Evolutionary conservation across 495 filamentous ascomycete genomes (phyloP).

Genomic region (Sabuloglossum arenarium): DNA sequence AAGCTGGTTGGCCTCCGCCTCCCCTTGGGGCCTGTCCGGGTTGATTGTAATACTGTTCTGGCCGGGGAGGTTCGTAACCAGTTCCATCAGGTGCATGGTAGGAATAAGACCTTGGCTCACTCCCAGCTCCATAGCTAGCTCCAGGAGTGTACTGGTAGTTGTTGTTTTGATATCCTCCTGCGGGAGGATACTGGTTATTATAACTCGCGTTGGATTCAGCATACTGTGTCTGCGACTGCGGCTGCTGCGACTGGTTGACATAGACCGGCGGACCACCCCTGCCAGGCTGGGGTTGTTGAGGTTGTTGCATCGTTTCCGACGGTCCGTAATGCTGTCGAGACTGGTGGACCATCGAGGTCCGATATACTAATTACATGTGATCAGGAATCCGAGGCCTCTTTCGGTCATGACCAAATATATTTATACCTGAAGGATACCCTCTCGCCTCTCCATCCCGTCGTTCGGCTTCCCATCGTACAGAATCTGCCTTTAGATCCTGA

Average conservation of each 20-base stretch:
- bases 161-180: background rate
- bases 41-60: background rate
- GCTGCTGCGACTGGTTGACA: background rate
- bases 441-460: background rate
- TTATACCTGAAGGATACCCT: background rate
- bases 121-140: background rate
- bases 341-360: background rate
- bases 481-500: constrained; percentile 65
- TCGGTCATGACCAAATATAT: background rate
- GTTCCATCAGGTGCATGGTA: background rate
- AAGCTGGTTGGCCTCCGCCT: background rate
- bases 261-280: background rate
- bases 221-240: too few relatives aligned
- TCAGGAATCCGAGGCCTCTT: background rate
- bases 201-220: too few relatives aligned
- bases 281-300: too few relatives aligned
- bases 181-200: background rate
- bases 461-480: constrained; percentile 46
- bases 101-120: background rate
- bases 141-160: background rate
- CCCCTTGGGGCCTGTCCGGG: background rate
- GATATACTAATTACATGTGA: background rate
- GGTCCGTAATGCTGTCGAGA: constrained; percentile 1
- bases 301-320: too few relatives aligned
- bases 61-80: background rate